Conservation (phyloP, 371 early-diverging fungal genomes). For the Rhizopus arrhizus region DNA sequence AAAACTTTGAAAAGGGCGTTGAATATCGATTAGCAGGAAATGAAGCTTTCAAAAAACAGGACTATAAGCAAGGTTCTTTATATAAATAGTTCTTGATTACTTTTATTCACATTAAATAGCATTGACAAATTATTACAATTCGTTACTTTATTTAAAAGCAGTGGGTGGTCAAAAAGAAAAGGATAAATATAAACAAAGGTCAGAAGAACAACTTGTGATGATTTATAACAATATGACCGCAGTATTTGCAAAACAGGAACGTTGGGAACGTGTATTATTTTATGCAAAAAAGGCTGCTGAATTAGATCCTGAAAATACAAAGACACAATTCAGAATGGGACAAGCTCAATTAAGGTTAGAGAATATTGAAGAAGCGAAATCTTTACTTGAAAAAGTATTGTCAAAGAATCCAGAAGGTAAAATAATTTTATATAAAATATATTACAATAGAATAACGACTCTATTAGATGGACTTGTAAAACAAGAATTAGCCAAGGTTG, state of each 20-base stretch:
- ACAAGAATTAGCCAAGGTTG: conserved; percentile 55
- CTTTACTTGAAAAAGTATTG: conserved; percentile 25
- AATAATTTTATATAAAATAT: not conserved
- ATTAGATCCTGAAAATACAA: conserved; percentile 36
- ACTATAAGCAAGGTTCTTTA: conserved; percentile 30
- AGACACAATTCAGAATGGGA: conserved; percentile 46
- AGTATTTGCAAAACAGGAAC: conserved; percentile 43
- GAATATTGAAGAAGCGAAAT: conserved; percentile 35
- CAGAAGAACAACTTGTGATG: conserved; percentile 41
- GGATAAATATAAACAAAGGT: conserved; percentile 22
- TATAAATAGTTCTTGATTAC: not conserved
- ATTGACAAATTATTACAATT: conserved; percentile 39
- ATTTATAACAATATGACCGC: conserved; percentile 53
- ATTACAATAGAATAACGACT: not conserved
- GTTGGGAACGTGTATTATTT: conserved; percentile 44
- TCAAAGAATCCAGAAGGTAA: conserved; percentile 39
- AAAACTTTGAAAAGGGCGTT: conserved; percentile 44
- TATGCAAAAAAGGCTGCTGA: conserved; percentile 39
- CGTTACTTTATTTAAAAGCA: conserved; percentile 42
- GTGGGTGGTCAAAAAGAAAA: conserved; percentile 36
- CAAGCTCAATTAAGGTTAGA: conserved; percentile 41
- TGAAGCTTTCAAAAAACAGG: conserved; percentile 36
- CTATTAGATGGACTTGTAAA: conserved; percentile 33
- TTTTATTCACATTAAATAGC: conserved; percentile 20
- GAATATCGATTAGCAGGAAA: conserved; percentile 42